Evolutionary conservation across 768 basidiomycete genomes (phyloP).

Genomic region (Boletellus ananas): DNA sequence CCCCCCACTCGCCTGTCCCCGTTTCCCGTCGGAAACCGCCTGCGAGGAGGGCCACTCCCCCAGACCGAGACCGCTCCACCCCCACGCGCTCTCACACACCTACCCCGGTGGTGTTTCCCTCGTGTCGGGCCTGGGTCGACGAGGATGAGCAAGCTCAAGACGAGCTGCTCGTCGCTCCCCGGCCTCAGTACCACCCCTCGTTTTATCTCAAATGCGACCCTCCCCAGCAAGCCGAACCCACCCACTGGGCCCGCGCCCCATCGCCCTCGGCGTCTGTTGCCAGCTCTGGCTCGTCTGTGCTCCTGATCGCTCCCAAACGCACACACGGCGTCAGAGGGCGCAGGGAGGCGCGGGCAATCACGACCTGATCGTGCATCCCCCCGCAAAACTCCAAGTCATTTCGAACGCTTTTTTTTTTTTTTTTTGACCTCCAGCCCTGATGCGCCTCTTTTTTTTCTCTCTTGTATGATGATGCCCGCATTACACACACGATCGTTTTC

Average conservation of each 20-base stretch:
- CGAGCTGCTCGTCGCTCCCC: constrained; percentile 17
- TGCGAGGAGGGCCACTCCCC: constrained; percentile 5
- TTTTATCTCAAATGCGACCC: constrained; percentile 16
- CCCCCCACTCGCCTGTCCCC: constrained; percentile 4
- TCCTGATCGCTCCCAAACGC: constrained; percentile 29
- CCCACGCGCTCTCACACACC: constrained; percentile 28
- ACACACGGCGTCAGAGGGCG: constrained; percentile 14
- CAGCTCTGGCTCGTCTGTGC: constrained; percentile 27
- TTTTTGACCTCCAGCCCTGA: too few species aligned
- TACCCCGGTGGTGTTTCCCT: constrained; percentile 31
- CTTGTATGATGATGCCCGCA: constrained; percentile 15
- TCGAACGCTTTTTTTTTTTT: constrained; percentile 19
- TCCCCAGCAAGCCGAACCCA: neutral
- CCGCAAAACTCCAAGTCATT: constrained; percentile 1
- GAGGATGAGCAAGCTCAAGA: constrained; percentile 22
- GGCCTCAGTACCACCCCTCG: constrained; percentile 14
- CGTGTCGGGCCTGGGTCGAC: constrained; percentile 31
- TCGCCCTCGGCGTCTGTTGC: constrained; percentile 21
- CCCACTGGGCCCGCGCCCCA: constrained; percentile 18
- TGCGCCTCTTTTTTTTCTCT: neutral
- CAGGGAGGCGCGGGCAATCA: constrained; percentile 8
- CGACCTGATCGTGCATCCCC: constrained; percentile 10
- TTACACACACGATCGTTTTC: constrained; percentile 19
- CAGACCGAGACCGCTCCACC: constrained; percentile 16
- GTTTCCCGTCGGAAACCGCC: constrained; percentile 10